Evolutionary conservation across 305 asterid genomes (phyloP), one percentile per base, ranked within the genome.

Genomic region (Fraxinus baroniana): DNA sequence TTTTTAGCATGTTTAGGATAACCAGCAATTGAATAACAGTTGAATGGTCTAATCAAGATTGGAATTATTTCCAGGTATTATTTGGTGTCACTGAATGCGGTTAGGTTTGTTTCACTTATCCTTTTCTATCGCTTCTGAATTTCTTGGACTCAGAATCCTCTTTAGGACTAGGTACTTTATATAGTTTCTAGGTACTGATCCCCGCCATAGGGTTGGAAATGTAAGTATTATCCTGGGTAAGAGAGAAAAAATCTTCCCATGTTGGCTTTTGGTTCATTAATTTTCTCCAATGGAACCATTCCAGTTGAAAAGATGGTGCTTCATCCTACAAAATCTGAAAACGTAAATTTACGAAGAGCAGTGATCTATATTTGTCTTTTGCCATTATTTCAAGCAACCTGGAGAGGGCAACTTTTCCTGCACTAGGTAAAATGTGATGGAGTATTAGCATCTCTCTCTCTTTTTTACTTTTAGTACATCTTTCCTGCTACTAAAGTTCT

Each of bases 371-470:
- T 91, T 81, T 87, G 86, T 91, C 90, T 83, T 88, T 87, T 89
- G 97, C 87, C 88, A 85, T 88, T 88, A 86, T 91, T 85, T 89
- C 91, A 86, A 91, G 94, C 92, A 84, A 89, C 88, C 87, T 77
- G 89, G 93, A 87, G 92, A 87, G 87, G 74, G 76, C 89, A 83
- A 83, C 86, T 85, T 87, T 84, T 88, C 88, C 93, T 85, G 83
- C 92, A 86, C 76, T 91, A 90, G 98, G 98, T 95, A 91, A 93
- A 57, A 83, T 73, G n/a, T 86, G 82, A 86, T 39, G 90, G 92
- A 91, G 97, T 93, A 90, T 85, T 85, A 84, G 92, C 91, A 88
- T 90, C 90, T 91, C 89, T 88, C 87, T 86, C 79, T 57, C 86
- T 55, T n/a, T 57, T 91, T 88, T 89, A 87, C 86, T 87, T 89